phyloP scores from a whole-genome alignment of 1,284 basidiomycete genomes.

The Ganoderma multipileum region DNA sequence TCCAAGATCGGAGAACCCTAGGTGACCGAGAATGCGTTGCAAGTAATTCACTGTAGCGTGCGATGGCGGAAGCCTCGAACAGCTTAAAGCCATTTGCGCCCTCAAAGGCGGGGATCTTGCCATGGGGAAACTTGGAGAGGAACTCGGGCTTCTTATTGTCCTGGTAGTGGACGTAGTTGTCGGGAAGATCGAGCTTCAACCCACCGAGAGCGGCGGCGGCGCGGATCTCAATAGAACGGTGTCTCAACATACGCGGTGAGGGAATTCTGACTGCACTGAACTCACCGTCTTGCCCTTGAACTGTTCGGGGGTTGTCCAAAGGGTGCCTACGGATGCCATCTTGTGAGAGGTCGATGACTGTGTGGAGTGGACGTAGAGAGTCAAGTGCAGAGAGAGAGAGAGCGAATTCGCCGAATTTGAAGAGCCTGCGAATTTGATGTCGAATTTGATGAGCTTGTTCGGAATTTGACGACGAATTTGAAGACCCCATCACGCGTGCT shows the following conservation, averaged over 20 bases:
- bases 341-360: slow-evolving; percentile 31
- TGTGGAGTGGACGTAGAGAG: not conserved
- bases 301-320: slow-evolving; percentile 56
- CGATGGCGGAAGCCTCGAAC: slow-evolving; percentile 83
- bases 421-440: too few species aligned
- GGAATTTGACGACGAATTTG: too few species aligned
- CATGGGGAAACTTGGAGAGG: slow-evolving; percentile 81
- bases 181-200: slow-evolving; percentile 67
- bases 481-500: too few species aligned
- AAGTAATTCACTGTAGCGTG: slow-evolving; percentile 81
- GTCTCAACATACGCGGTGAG: not conserved
- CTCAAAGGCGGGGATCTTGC: slow-evolving; percentile 88
- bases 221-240: slow-evolving; percentile 56
- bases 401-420: too few species aligned
- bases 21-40: not conserved
- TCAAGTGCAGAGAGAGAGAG: slow-evolving; percentile 8
- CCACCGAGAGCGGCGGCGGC: slow-evolving; percentile 78
- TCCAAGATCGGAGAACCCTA: not conserved
- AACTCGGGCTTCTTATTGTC: slow-evolving; percentile 85
- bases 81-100: slow-evolving; percentile 81
- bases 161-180: slow-evolving; percentile 67
- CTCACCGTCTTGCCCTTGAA: slow-evolving; percentile 58
- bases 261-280: not conserved
- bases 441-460: too few species aligned
- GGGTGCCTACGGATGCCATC: slow-evolving; percentile 67